These are phyloP conservation scores for Magnusiomyces suaveolens DNA, from an alignment of 1,139 yeast genomes.

Conservation along the genomic window DNA sequence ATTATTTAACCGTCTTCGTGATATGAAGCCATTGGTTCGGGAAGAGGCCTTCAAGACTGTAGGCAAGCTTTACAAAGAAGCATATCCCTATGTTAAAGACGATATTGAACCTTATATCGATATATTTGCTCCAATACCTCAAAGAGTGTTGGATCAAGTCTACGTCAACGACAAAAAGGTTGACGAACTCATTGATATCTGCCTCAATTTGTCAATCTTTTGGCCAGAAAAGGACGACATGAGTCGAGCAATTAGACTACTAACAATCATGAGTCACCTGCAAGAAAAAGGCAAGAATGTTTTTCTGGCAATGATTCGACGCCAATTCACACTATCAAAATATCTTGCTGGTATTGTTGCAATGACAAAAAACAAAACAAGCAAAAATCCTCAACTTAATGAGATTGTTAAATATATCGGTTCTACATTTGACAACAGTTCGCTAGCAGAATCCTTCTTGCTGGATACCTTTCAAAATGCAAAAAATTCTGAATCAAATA, in stretches of 20 bases:
- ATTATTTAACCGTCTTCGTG: neutral
- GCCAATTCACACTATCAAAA: slow-evolving; percentile 42
- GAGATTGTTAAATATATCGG: slow-evolving; percentile 58
- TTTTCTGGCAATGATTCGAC: slow-evolving; percentile 57
- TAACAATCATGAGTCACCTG: slow-evolving; percentile 35
- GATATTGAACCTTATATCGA: slow-evolving; percentile 15
- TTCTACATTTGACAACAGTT: slow-evolving; percentile 40
- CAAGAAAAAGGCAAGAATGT: slow-evolving; percentile 24
- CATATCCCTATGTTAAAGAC: slow-evolving; percentile 17
- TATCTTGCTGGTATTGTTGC: slow-evolving; percentile 35
- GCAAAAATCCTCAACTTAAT: slow-evolving; percentile 22
- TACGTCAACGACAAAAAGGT: slow-evolving; percentile 67
- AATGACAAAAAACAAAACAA: slow-evolving; percentile 24
- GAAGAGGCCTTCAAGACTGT: slow-evolving; percentile 47
- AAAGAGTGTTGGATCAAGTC: slow-evolving; percentile 52
- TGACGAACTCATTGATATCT: slow-evolving; percentile 56
- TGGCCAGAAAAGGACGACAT: slow-evolving; percentile 45
- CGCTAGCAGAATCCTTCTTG: slow-evolving; percentile 33
- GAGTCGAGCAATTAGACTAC: slow-evolving; percentile 46
- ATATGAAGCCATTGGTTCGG: slow-evolving; percentile 59
- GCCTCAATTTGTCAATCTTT: slow-evolving; percentile 50
- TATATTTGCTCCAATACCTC: slow-evolving; percentile 49
- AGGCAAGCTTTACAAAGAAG: slow-evolving; percentile 45
- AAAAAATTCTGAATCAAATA: neutral
- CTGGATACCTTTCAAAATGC: slow-evolving; percentile 3